Percentiles rank a stretch among this genome's conserved stretches.
phyloP scores from a whole-genome alignment of 352 stramenopile species.

The Thalassiosira livingstoniorum region DNA sequence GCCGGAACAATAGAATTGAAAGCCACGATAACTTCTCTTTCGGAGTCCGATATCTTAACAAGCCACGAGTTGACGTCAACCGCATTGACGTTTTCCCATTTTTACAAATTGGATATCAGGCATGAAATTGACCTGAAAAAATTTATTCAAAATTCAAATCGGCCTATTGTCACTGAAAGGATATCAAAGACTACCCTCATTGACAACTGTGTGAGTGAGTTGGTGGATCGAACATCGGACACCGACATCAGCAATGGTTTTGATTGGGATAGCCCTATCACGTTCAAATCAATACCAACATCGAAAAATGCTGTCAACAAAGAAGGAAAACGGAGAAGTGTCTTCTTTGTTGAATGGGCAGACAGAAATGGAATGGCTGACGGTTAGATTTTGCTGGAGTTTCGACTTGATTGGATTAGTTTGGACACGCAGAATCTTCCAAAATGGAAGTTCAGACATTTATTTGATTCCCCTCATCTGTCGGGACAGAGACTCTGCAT shows the following conservation, averaged over 20 bases:
- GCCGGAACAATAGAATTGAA: conserved; percentile 44
- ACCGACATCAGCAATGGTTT: neutral
- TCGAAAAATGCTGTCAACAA: conserved; percentile 2
- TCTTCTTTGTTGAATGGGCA: conserved; percentile 31
- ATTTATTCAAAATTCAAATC: conserved; percentile 40
- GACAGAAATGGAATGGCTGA: no score
- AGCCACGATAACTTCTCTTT: conserved; percentile 21
- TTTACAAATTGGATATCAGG: conserved; percentile 40
- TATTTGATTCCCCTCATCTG: no score
- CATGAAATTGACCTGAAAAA: conserved; percentile 23
- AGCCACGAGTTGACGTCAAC: conserved; percentile 55
- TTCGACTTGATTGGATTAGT: no score
- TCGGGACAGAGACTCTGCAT: no score
- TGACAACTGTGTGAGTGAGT: no score
- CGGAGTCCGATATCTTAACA: conserved; percentile 13
- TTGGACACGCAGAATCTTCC: no score
- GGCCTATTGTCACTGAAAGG: conserved; percentile 37
- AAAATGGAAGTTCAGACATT: no score
- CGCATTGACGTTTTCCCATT: conserved; percentile 49
- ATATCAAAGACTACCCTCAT: no score
- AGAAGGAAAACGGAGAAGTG: conserved; percentile 20
- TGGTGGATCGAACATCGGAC: no score
- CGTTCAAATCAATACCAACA: conserved; percentile 8
- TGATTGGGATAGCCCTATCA: conserved; percentile 38
- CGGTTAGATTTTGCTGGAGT: no score